Percentiles rank a stretch among this genome's conserved stretches.
phyloP scores from a whole-genome alignment of 345 rosid species.

The Gossypium longicalyx region DNA sequence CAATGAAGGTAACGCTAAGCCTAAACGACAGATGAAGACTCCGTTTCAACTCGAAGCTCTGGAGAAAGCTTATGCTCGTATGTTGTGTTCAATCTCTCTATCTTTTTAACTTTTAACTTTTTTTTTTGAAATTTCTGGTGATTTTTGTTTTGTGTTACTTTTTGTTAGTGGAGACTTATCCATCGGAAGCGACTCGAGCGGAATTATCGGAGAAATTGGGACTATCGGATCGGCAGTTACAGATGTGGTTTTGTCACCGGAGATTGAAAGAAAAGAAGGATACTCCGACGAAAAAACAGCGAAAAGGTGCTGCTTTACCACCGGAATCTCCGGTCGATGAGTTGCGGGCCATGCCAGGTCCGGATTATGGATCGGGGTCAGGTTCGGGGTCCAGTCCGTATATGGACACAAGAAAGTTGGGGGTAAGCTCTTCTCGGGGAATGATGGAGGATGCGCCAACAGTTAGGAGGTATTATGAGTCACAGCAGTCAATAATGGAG shows the following conservation, averaged over 20 bases:
- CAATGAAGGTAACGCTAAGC: slow-evolving; percentile 53
- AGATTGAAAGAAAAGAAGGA: slow-evolving; percentile 89
- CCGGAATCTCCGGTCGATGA: slow-evolving; percentile 48
- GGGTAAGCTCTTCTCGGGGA: slow-evolving; percentile 38
- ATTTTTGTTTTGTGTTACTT: neutral
- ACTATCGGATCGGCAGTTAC: slow-evolving; percentile 90
- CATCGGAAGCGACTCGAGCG: slow-evolving; percentile 67
- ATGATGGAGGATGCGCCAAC: slow-evolving; percentile 41
- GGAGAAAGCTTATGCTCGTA: slow-evolving; percentile 72
- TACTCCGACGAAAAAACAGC: slow-evolving; percentile 45
- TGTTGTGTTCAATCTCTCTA: slow-evolving; percentile 1
- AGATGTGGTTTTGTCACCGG: slow-evolving; percentile 99
- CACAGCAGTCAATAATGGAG: slow-evolving; percentile 67
- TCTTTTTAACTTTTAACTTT: neutral
- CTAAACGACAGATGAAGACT: slow-evolving; percentile 99
- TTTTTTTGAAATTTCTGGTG: slow-evolving; percentile 8
- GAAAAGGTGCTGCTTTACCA: slow-evolving; percentile 29
- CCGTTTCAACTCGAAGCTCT: slow-evolving; percentile 86
- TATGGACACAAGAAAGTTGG: slow-evolving; percentile 47
- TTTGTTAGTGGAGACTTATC: slow-evolving; percentile 73
- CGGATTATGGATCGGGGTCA: slow-evolving; percentile 60
- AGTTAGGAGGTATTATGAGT: slow-evolving; percentile 52
- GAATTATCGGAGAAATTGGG: slow-evolving; percentile 79
- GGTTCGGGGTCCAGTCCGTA: slow-evolving; percentile 71
- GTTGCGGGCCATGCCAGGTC: slow-evolving; percentile 37